Percentiles rank a stretch among this genome's conserved stretches.
These are phyloP conservation scores for Sarocladium oryzae DNA, from an alignment of 2,329 filamentous ascomycete species.

Conservation along the genomic window DNA sequence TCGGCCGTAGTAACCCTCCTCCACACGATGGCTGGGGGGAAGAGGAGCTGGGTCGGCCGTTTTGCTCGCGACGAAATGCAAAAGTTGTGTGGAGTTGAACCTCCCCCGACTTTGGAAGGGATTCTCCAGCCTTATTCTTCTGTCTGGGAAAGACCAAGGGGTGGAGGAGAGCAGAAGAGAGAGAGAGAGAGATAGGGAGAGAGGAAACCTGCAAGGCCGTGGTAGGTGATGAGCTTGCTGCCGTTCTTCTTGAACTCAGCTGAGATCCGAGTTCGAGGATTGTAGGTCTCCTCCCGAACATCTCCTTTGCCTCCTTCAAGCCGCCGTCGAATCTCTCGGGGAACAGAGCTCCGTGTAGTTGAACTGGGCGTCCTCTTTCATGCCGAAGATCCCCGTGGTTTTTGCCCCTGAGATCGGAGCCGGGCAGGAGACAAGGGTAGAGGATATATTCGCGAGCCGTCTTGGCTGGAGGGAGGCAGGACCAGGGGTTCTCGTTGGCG, in stretches of 20 bases:
- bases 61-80: neutral
- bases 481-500: too few species aligned
- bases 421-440: neutral
- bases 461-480: too few species aligned
- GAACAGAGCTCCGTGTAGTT: neutral
- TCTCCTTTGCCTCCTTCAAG: neutral
- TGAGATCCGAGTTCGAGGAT: neutral
- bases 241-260: neutral
- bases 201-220: neutral
- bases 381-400: neutral
- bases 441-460: neutral
- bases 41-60: neutral
- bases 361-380: conserved; percentile 7
- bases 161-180: neutral
- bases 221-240: conserved; percentile 5
- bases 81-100: too few species aligned
- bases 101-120: too few species aligned
- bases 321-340: neutral
- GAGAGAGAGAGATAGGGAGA: neutral
- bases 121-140: too few species aligned
- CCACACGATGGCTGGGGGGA: neutral
- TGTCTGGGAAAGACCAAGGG: neutral
- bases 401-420: conserved; percentile 1
- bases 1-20: conserved; percentile 21
- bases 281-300: neutral